Conservation (phyloP, 2,329 filamentous ascomycete genomes). For the Sporothrix globosa region DNA sequence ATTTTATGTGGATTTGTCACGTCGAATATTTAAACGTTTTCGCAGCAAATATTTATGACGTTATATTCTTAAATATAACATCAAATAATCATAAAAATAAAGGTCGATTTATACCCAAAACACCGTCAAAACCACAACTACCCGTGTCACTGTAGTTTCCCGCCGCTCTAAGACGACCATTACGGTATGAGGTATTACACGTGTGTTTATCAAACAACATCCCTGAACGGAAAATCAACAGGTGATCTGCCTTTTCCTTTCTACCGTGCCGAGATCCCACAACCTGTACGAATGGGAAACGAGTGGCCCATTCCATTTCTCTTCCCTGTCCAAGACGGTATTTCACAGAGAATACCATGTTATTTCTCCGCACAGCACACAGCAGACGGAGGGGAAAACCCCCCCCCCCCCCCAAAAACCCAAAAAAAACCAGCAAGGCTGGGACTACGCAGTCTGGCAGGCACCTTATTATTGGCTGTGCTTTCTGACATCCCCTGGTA, state of each 20-base stretch:
- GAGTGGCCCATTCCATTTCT: background rate
- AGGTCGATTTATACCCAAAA: too few relatives aligned
- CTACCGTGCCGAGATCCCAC: conserved; percentile 1
- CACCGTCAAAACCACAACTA: too few relatives aligned
- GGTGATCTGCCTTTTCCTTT: background rate
- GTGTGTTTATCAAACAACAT: conserved; percentile 7
- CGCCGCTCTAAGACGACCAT: background rate
- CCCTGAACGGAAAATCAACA: conserved; percentile 6
- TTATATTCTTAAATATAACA: too few relatives aligned
- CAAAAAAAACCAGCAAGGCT: conserved; percentile 12
- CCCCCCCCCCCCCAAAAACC: background rate
- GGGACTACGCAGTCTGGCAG: conserved; percentile 1
- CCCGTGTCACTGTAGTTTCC: too few relatives aligned
- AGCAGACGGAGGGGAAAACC: background rate
- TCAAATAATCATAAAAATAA: too few relatives aligned
- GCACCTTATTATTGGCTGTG: conserved; percentile 8
- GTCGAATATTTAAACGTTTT: too few relatives aligned
- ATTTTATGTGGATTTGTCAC: background rate
- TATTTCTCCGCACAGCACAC: background rate
- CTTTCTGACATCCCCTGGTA: background rate
- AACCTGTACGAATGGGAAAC: conserved; percentile 16
- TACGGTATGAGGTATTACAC: background rate
- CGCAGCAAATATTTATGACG: too few relatives aligned
- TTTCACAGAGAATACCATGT: conserved; percentile 6
- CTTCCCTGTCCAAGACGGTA: conserved; percentile 1